Percentiles rank a stretch among this genome's conserved stretches.
Conservation (phyloP, 495 filamentous ascomycete genomes). For the Amphirosellinia nigrospora region DNA sequence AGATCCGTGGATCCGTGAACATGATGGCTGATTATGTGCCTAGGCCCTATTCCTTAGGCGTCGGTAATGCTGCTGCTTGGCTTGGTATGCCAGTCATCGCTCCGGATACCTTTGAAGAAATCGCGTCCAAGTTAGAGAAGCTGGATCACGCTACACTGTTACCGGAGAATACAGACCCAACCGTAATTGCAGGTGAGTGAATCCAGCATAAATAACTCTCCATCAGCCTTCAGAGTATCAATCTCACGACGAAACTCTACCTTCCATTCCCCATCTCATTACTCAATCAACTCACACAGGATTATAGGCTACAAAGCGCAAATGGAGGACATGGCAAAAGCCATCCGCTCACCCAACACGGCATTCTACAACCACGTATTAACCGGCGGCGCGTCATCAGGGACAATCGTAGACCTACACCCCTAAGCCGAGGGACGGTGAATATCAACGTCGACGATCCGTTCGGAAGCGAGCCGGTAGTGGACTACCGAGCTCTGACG, state of each 20-base stretch:
- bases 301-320: constrained; percentile 51
- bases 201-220: background rate
- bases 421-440: constrained; percentile 53
- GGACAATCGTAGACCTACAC: constrained; percentile 49
- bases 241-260: background rate
- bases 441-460: constrained; percentile 50
- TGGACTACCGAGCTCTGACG: constrained; percentile 56
- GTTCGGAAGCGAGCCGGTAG: constrained; percentile 43
- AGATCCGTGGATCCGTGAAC: too few species aligned
- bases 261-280: background rate
- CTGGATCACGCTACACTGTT: constrained; percentile 48
- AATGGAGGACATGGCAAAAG: constrained; percentile 48
- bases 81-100: constrained; percentile 54
- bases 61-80: constrained; percentile 53
- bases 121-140: constrained; percentile 41
- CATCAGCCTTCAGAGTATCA: background rate
- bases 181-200: constrained; percentile 44
- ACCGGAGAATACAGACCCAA: constrained; percentile 42
- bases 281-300: background rate
- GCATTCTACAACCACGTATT: constrained; percentile 53
- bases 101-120: constrained; percentile 38
- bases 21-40: background rate
- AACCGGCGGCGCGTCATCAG: constrained; percentile 40
- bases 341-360: constrained; percentile 44
- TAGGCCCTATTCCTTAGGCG: constrained; percentile 50